Conservation (phyloP, 805 yeast genomes). For the Metschnikowia aberdeeniae region DNA sequence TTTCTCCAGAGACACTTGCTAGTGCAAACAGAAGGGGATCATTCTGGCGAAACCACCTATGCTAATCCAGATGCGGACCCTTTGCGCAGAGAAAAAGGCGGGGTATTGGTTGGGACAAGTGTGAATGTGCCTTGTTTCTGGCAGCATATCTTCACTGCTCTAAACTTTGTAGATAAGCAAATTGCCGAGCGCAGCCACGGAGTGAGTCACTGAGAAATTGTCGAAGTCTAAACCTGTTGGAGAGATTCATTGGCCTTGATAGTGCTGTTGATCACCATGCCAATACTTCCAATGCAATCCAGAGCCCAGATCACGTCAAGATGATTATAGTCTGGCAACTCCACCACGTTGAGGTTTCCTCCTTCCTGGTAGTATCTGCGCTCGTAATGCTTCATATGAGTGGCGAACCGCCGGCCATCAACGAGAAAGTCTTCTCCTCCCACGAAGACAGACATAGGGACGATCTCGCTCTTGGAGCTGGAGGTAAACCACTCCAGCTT, state of each 20-base stretch:
- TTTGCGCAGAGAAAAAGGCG: slow-evolving; percentile 13
- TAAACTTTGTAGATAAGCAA: slow-evolving; percentile 13
- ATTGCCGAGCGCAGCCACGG: neutral
- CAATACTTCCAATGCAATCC: slow-evolving; percentile 65
- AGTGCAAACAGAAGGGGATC: slow-evolving; percentile 27
- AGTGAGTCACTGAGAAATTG: neutral
- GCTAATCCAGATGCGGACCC: slow-evolving; percentile 13
- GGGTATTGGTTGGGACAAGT: slow-evolving; percentile 12
- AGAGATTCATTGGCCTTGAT: slow-evolving; percentile 1
- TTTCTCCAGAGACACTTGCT: slow-evolving; percentile 23
- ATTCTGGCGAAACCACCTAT: slow-evolving; percentile 27
- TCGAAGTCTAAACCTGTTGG: neutral
- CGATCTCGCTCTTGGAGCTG: slow-evolving; percentile 24
- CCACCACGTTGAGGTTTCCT: slow-evolving; percentile 34
- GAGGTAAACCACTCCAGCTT: slow-evolving; percentile 50
- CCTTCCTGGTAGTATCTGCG: slow-evolving; percentile 33
- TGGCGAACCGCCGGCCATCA: slow-evolving; percentile 61
- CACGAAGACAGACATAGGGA: slow-evolving; percentile 63
- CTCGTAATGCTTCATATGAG: slow-evolving; percentile 64
- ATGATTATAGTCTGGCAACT: slow-evolving; percentile 69
- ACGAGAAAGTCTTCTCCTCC: slow-evolving; percentile 77
- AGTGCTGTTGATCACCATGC: slow-evolving; percentile 31
- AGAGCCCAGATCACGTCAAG: slow-evolving; percentile 92
- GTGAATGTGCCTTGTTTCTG: slow-evolving; percentile 14
- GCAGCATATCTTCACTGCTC: slow-evolving; percentile 11